phyloP scores from a whole-genome alignment of 2,329 filamentous ascomycete species.

The Arthroderma uncinatum region DNA sequence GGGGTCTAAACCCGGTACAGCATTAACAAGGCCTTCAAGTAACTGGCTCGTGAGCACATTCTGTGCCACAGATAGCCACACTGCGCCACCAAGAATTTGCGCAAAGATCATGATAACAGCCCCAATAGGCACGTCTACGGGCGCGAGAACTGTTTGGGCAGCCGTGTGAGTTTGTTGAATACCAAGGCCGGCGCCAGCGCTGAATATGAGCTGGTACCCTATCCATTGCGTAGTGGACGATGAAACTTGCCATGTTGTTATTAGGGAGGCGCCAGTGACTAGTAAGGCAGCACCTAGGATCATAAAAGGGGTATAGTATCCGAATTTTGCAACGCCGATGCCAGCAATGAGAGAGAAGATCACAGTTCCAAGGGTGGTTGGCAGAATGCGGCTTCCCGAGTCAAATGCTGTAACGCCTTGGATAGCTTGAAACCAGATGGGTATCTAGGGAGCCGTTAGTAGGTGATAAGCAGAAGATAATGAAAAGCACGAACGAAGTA shows the following conservation, averaged over 20 bases:
- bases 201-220: constrained; percentile 30
- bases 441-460: constrained; percentile 13
- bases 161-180: constrained; percentile 29
- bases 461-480: not conserved
- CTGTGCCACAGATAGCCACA: constrained; percentile 30
- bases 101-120: constrained; percentile 28
- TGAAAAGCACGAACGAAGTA: constrained; percentile 9
- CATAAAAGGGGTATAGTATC: constrained; percentile 34
- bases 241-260: constrained; percentile 26
- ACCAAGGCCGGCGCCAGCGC: constrained; percentile 28
- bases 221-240: constrained; percentile 28
- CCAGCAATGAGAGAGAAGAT: constrained; percentile 25
- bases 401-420: constrained; percentile 30
- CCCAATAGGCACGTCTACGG: constrained; percentile 26
- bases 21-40: constrained; percentile 17
- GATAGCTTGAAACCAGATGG: constrained; percentile 35
- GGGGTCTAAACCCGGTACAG: constrained; percentile 21
- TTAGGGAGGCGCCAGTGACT: constrained; percentile 27
- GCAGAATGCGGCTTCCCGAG: constrained; percentile 25
- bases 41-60: constrained; percentile 31
- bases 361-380: constrained; percentile 25
- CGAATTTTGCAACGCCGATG: constrained; percentile 22
- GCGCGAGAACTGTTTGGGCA: constrained; percentile 25
- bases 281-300: constrained; percentile 24
- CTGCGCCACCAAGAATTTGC: constrained; percentile 29